Conservation (phyloP, 495 filamentous ascomycete genomes). For the Penicillium chermesinum region DNA sequence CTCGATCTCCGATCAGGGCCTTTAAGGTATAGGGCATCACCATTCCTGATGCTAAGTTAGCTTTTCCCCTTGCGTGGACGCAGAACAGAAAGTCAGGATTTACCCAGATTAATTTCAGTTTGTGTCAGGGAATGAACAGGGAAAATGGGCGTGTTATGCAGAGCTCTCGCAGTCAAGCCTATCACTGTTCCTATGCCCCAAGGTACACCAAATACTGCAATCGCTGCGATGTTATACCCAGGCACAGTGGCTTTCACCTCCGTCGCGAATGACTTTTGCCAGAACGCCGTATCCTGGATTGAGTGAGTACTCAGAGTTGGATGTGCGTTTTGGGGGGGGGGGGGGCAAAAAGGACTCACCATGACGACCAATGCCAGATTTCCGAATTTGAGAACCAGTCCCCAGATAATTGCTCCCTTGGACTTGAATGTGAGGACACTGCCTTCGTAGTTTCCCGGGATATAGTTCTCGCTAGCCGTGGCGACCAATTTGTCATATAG, state of each 20-base stretch:
- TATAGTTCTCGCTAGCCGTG: constrained; percentile 31
- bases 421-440: constrained; percentile 49
- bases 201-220: constrained; percentile 46
- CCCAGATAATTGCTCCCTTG: constrained; percentile 47
- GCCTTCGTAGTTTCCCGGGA: constrained; percentile 43
- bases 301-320: neutral
- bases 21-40: constrained; percentile 46
- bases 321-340: neutral
- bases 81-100: too few species aligned
- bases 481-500: constrained; percentile 36
- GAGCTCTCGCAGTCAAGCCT: constrained; percentile 41
- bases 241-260: constrained; percentile 39
- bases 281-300: constrained; percentile 46
- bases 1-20: constrained; percentile 43
- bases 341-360: too few species aligned
- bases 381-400: constrained; percentile 43
- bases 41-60: constrained; percentile 39
- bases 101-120: too few species aligned
- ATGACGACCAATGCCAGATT: constrained; percentile 49
- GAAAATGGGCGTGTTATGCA: constrained; percentile 44
- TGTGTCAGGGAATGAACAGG: constrained; percentile 48
- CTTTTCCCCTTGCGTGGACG: too few species aligned
- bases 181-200: constrained; percentile 48
- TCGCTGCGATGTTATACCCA: constrained; percentile 40
- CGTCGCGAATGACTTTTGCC: constrained; percentile 47